Base-by-base conservation (phyloP, 345 rosid genomes). In the Moringa oleifera region DNA sequence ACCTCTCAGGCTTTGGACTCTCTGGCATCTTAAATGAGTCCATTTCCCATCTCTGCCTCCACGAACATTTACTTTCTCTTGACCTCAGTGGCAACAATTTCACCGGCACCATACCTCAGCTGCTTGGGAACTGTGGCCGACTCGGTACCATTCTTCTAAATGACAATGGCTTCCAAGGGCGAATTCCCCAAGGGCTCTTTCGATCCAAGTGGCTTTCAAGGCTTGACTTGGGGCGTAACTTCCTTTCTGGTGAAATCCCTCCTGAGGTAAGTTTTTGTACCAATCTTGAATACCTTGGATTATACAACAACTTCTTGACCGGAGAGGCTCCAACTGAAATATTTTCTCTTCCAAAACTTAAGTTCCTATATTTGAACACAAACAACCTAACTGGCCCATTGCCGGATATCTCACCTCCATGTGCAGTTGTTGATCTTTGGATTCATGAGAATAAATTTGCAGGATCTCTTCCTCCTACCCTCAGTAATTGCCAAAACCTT, bases 31-130 rank as follows among this genome's bases (percentile, higher is more conserved):
- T 75, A n/a, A 72, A 63, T 61, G 20, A 62, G 63, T 69, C 75
- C 36, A 20, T 72, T 19, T 56, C 77, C 41, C 64, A 55, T 24
- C 67, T 75, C 58, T 79, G 83, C 57, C 77, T 52, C 25, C 74
- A 72, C 60, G 22, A 56, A 11, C 15, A n/a, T n/a, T 47, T 79
- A 65, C 21, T 31, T 18, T 72, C 73, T 20, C 73, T 75, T 61
- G 80, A 79, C 46, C 80, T 75, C 52, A 73, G 80, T 36, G 75
- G 68, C 70, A 79, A 79, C 71, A 54, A 64, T 25, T 75, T 79
- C 66, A 69, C 71, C 19, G 83, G 77, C 6, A 25, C 25, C 23
- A 25, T 75, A 31, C 82, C 82, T 17, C 53, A 11, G 20, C 50
- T 55, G 55, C 80, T 79, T 52, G 77, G 68, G 12, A 57, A 52